These are phyloP conservation scores for Gonapodya prolifera DNA, from an alignment of 192 early-diverging fungal species.

Conservation along the genomic window DNA sequence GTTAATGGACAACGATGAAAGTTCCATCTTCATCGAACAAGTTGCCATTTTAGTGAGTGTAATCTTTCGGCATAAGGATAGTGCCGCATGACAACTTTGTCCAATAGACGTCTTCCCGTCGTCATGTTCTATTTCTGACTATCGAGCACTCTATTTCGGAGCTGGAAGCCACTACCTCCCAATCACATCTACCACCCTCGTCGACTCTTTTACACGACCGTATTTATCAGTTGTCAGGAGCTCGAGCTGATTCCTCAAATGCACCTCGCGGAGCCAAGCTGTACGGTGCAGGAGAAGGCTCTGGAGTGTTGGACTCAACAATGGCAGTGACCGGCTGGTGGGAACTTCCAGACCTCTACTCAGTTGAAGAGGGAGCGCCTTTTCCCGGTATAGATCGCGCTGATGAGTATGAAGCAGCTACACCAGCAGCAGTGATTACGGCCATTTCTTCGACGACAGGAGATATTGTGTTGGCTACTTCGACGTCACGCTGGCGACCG, in stretches of 20 bases:
- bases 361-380: background rate
- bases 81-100: background rate
- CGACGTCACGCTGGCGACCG: background rate
- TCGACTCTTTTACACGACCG: background rate
- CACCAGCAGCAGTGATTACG: background rate
- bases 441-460: background rate
- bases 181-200: background rate
- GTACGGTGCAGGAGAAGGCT: background rate
- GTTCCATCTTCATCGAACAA: background rate
- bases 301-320: background rate
- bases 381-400: background rate
- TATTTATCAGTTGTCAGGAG: too few relatives aligned
- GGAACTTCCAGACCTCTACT: background rate
- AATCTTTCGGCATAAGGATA: too few relatives aligned
- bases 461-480: background rate
- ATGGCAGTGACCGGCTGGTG: background rate
- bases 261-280: background rate
- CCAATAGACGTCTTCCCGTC: background rate
- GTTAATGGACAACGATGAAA: background rate
- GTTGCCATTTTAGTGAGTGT: background rate
- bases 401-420: background rate
- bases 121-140: background rate
- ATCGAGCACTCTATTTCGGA: background rate
- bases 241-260: too few relatives aligned
- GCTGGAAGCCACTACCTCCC: background rate